phyloP scores from a whole-genome alignment of 768 basidiomycete species.

The Phylloporus sp. region DNA sequence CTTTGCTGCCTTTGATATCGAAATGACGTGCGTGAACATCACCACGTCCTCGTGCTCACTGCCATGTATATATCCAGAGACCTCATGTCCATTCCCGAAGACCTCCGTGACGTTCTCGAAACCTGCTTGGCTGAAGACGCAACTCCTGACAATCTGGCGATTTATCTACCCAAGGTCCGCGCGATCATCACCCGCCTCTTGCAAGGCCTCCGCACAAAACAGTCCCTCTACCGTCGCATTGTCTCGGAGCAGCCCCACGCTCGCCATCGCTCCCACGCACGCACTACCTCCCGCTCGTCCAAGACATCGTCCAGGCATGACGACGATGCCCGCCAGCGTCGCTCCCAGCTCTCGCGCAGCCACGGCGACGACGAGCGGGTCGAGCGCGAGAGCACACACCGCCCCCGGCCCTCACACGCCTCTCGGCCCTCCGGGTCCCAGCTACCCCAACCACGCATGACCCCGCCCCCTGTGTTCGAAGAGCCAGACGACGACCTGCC shows the following conservation, averaged over 20 bases:
- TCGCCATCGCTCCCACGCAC: constrained; percentile 47
- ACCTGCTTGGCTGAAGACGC: constrained; percentile 90
- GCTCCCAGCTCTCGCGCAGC: constrained; percentile 46
- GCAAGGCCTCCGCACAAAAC: constrained; percentile 89
- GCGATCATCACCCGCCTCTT: constrained; percentile 90
- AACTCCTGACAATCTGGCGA: constrained; percentile 74
- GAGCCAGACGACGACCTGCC: constrained; percentile 32
- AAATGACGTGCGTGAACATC: constrained; percentile 75
- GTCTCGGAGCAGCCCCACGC: constrained; percentile 55
- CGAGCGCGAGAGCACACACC: constrained; percentile 34
- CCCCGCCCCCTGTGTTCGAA: constrained; percentile 28
- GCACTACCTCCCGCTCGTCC: constrained; percentile 58
- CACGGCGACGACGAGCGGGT: constrained; percentile 35
- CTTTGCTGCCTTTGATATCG: constrained; percentile 79
- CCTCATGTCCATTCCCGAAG: constrained; percentile 81
- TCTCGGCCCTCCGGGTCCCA: constrained; percentile 34
- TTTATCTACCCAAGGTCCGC: constrained; percentile 88
- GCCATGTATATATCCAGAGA: constrained; percentile 52
- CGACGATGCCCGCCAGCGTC: constrained; percentile 42
- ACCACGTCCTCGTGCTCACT: constrained; percentile 14
- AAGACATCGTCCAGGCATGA: constrained; percentile 41
- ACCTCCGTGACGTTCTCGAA: constrained; percentile 86
- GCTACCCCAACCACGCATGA: constrained; percentile 23
- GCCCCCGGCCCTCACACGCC: constrained; percentile 40
- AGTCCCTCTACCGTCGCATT: constrained; percentile 79